Base-by-base conservation (phyloP, 2,329 filamentous ascomycete species). In the Rhexocercosporidium sp. region DNA sequence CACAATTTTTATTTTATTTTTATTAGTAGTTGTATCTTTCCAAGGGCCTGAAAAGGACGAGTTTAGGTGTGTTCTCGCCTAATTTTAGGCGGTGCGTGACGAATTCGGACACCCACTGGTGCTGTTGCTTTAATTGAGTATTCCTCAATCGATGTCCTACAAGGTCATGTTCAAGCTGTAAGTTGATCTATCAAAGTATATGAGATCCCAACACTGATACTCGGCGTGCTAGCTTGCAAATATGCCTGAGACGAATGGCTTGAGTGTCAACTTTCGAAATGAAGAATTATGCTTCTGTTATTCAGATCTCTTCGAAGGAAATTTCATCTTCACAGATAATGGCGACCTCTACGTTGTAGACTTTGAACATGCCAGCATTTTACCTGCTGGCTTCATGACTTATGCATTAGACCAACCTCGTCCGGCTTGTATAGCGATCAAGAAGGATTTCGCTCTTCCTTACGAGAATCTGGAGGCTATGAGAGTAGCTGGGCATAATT, bases 251-350 rank as follows among this genome's bases (percentile, higher is more conserved):
- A n/a, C n/a, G 34, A 62, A 62, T 34, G 20, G 44, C 27, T n/a
- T 62, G 16, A 49, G n/a, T 3, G 34, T 62, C 20, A 39, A 67
- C 37, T 65, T 67, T 62, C 22, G 41, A 18, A 27, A 44, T 25
- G 66, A 67, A 31, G 60, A 61, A 3, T n/a, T 67, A 37, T 65
- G 62, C 54, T 67, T 65, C 31, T 67, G 62, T 49, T 67, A 61
- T 49, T 64, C 62, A 29, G 54, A 67, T 65, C 62, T 67, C 47
- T 67, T 53, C 29, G 66, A 67, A 22, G 62, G 66, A 14, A 67
- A 67, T 44, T 67, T 67, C 47, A 61, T 67, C 12, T 65, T 65
- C 27, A 54, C 44, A 22, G 29, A 27, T 49, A 39, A 22, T 1
- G 62, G 49, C 34, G 34, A 22, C 31, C 62, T 67, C 41, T 67